Percentiles rank a stretch among this genome's conserved stretches.
phyloP scores from a whole-genome alignment of 2,329 filamentous ascomycete genomes.

The Monilinia fructigena region DNA sequence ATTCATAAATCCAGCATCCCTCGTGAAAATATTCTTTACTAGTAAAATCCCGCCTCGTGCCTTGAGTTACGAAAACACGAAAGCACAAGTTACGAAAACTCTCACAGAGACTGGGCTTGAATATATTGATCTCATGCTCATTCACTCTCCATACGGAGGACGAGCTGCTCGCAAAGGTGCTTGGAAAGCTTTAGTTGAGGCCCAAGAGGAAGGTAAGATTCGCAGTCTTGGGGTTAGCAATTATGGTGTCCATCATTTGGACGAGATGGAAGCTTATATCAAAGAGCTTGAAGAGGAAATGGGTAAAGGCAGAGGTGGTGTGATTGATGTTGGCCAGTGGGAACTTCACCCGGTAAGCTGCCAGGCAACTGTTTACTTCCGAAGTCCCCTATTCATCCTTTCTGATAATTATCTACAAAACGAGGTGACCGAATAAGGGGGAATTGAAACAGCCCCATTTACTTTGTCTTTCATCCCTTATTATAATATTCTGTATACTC shows the following conservation, averaged over 20 bases:
- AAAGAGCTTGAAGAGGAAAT: constrained; percentile 60
- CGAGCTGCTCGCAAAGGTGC: constrained; percentile 54
- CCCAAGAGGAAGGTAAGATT: constrained; percentile 59
- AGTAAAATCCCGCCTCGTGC: constrained; percentile 54
- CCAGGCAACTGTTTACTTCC: not conserved
- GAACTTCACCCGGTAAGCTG: constrained; percentile 69
- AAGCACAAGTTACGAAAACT: constrained; percentile 61
- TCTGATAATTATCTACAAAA: not conserved
- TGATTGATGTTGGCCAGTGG: constrained; percentile 81
- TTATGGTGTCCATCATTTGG: constrained; percentile 62
- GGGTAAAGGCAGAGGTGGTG: constrained; percentile 63
- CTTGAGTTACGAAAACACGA: constrained; percentile 63
- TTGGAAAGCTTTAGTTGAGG: constrained; percentile 64
- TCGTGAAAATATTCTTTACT: constrained; percentile 61
- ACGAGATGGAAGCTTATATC: constrained; percentile 59
- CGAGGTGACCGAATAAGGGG: not conserved
- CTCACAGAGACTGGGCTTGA: constrained; percentile 56
- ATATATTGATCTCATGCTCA: constrained; percentile 66
- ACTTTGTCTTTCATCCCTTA: not conserved
- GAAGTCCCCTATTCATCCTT: too few species aligned
- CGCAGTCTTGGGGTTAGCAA: constrained; percentile 64
- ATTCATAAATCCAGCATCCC: constrained; percentile 52
- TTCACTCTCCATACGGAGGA: constrained; percentile 62
- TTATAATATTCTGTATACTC: not conserved
- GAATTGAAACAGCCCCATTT: too few species aligned